Evolutionary conservation across 2,329 filamentous ascomycete genomes (phyloP), one percentile per base, ranked within the genome.

Genomic region (Gliomastix tumulicola): DNA sequence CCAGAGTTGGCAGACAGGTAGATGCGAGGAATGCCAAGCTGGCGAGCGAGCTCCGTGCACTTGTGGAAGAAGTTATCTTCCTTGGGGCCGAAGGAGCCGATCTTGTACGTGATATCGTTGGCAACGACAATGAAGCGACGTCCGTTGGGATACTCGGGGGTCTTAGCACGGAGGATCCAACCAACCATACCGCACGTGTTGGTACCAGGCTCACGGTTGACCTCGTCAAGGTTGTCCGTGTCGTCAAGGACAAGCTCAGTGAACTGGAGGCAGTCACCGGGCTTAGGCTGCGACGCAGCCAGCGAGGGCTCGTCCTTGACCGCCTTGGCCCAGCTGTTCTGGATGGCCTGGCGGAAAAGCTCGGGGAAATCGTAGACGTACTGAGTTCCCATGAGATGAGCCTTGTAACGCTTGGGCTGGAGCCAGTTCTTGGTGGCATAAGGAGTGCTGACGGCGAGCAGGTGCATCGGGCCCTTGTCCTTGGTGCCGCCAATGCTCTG

Each of bases 291-390:
- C 69, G 88, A 88, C 30, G 88, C 79, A 34, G 79, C 78, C 42
- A 96, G 68, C 16, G 74, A 69, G 10, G 87, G 74, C 52, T 90
- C 81, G 57, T 82, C 81, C 59, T 81, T 79, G 45, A 85, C 74
- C 39, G 81, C 79, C 60, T 82, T 82, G 55, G 70, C 67, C 92
- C 92, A 98, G 65, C 79, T 85, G 73, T 96, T 96, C 69, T 96
- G 88, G 57, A 95, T 88, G 31, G 92, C 88, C 66, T 97, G 92
- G 56, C 92, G 81, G 84, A 98, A 98, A 34, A 98, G 81, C 74
- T 98, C 92, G 21, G 92, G 92, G 83, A 98, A 98, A 65, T 98
- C 92, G 61, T 98, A 98, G 37, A 97, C 92, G 59, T 96, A 98
- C 66, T 98, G 92, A 20, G 92, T 98, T 46, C 92, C 92, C 89